These are phyloP conservation scores for Entomophthora muscae DNA, from an alignment of 371 early-diverging fungal genomes.

Conservation along the genomic window DNA sequence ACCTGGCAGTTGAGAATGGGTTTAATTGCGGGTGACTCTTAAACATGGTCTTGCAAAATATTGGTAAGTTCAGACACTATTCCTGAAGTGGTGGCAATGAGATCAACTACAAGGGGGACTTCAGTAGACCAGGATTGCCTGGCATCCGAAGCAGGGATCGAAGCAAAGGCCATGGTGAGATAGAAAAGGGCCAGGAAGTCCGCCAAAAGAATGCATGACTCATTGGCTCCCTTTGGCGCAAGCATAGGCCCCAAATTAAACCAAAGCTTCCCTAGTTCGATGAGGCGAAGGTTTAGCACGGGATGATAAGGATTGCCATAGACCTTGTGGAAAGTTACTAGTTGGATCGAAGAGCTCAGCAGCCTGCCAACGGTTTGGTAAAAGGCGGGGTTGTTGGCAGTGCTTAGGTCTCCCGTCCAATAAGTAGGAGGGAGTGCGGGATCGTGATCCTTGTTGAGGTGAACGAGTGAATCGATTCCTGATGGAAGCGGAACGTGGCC, in stretches of 20 bases:
- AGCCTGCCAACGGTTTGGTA: neutral
- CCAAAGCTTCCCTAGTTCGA: neutral
- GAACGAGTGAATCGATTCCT: neutral
- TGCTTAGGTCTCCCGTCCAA: neutral
- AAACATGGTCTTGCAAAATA: no score
- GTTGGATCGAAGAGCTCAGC: neutral
- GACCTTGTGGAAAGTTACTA: neutral
- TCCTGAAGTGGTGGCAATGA: no score
- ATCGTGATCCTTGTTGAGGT: neutral
- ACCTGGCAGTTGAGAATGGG: no score
- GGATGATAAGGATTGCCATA: neutral
- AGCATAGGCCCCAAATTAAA: neutral
- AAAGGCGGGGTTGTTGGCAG: neutral
- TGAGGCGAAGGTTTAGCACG: neutral
- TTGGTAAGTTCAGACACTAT: no score
- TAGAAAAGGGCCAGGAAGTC: neutral
- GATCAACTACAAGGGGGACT: no score
- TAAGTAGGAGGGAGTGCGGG: neutral
- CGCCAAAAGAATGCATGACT: neutral
- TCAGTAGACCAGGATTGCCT: no score
- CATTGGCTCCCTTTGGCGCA: neutral
- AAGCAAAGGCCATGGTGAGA: neutral
- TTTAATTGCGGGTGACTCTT: no score
- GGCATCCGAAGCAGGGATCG: no score
- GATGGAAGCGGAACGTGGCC: neutral